Conservation (phyloP, 176 grass and related monocot genomes). For the Carex scoparia region DNA sequence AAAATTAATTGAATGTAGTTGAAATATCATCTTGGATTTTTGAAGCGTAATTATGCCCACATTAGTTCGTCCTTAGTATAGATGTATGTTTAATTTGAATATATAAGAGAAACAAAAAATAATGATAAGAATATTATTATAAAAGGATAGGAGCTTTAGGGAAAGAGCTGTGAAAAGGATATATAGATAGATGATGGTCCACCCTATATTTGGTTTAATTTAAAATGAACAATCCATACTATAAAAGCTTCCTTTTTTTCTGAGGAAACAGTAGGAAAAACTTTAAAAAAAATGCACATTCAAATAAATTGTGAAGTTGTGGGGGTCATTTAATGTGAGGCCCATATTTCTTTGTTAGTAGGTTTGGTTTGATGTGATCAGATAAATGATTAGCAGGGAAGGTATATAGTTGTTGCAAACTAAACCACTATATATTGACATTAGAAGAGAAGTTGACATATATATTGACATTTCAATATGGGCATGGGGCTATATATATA, state of each 20-base stretch:
- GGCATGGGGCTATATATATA: too few species aligned
- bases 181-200: neutral
- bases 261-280: neutral
- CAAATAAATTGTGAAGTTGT: too few species aligned
- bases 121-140: neutral
- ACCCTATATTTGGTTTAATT: neutral
- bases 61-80: neutral
- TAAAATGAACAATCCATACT: neutral
- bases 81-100: too few species aligned
- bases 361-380: slow-evolving; percentile 4
- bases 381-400: neutral
- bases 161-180: neutral
- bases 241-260: neutral
- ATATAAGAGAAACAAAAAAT: neutral
- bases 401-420: neutral
- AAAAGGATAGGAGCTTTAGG: slow-evolving; percentile 2
- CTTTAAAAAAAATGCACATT: neutral
- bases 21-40: neutral
- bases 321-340: neutral
- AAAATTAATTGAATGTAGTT: neutral
- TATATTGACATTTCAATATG: too few species aligned
- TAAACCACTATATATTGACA: too few species aligned
- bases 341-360: neutral
- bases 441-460: too few species aligned
- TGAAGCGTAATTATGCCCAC: neutral